A percentile compares a stretch with the other conserved stretches of the same genome.
Conservation (phyloP, 352 stramenopile species). For the Pythium graminicola region DNA sequence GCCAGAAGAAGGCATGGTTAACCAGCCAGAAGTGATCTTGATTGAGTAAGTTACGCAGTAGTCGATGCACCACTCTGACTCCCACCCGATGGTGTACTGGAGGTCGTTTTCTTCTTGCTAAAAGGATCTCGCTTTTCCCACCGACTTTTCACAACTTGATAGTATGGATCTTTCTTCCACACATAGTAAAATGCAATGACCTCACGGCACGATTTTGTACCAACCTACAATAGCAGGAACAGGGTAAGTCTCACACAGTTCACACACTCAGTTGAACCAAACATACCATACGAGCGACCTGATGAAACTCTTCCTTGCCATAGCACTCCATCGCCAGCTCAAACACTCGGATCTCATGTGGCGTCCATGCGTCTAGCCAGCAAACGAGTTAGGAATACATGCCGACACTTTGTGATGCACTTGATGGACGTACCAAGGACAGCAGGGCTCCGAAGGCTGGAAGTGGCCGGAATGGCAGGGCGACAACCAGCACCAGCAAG, state of each 20-base stretch:
- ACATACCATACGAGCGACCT: slow-evolving; percentile 59
- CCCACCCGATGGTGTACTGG: neutral
- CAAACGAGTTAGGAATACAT: neutral
- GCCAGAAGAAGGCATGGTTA: slow-evolving; percentile 41
- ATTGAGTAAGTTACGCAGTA: slow-evolving; percentile 35
- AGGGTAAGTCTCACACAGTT: neutral
- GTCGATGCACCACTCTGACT: slow-evolving; percentile 3
- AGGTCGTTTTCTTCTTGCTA: slow-evolving; percentile 26
- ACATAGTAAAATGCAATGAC: slow-evolving; percentile 84
- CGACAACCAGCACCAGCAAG: slow-evolving; percentile 38
- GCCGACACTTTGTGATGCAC: neutral
- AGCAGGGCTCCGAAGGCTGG: slow-evolving; percentile 36
- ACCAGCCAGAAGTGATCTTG: slow-evolving; percentile 54
- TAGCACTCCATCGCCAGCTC: slow-evolving; percentile 80
- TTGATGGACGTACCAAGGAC: slow-evolving; percentile 29
- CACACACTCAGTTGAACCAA: neutral
- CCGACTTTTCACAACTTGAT: slow-evolving; percentile 72
- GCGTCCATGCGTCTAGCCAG: slow-evolving; percentile 65
- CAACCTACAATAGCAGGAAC: slow-evolving; percentile 33
- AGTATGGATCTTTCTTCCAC: slow-evolving; percentile 85
- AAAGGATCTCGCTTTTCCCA: slow-evolving; percentile 46
- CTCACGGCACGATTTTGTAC: slow-evolving; percentile 58
- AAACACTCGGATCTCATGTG: slow-evolving; percentile 76
- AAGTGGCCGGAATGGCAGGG: slow-evolving; percentile 43
- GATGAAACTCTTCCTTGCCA: slow-evolving; percentile 78